Percentiles rank a stretch among this genome's conserved stretches.
Evolutionary conservation across 176 grass and related monocot genomes (phyloP).

Genomic region (Oryza glumipatula): DNA sequence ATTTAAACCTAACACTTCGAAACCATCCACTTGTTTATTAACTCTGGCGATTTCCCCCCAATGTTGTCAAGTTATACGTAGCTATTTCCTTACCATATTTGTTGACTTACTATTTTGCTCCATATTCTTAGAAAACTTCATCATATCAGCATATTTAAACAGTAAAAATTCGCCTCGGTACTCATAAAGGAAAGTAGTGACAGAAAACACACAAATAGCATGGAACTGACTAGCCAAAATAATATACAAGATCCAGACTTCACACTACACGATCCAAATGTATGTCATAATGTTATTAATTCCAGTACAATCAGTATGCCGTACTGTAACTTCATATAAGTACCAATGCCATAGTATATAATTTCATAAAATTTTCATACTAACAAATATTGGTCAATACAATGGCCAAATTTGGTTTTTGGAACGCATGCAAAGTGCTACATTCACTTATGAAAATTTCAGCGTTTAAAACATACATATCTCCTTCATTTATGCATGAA

Average conservation of each 20-base stretch:
- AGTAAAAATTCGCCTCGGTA: not conserved
- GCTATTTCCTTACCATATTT: conserved; percentile 8
- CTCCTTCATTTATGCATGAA: not conserved
- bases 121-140: not conserved
- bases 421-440: not conserved
- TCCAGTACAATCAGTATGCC: not conserved
- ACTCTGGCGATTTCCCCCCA: not conserved
- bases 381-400: not conserved
- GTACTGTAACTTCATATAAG: not conserved
- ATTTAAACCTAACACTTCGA: not conserved
- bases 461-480: not conserved
- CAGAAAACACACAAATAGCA: not conserved
- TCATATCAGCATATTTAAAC: not conserved
- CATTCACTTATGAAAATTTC: not conserved
- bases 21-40: not conserved
- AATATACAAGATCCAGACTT: not conserved
- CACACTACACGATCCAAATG: not conserved
- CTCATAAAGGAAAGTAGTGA: not conserved
- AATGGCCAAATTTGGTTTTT: not conserved
- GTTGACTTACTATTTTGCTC: not conserved
- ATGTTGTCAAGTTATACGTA: not conserved
- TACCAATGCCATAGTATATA: not conserved
- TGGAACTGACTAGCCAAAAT: conserved; percentile 17
- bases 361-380: not conserved
- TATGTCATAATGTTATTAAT: not conserved